Conservation (phyloP, 371 early-diverging fungal species). For the Lichtheimia ornata region DNA sequence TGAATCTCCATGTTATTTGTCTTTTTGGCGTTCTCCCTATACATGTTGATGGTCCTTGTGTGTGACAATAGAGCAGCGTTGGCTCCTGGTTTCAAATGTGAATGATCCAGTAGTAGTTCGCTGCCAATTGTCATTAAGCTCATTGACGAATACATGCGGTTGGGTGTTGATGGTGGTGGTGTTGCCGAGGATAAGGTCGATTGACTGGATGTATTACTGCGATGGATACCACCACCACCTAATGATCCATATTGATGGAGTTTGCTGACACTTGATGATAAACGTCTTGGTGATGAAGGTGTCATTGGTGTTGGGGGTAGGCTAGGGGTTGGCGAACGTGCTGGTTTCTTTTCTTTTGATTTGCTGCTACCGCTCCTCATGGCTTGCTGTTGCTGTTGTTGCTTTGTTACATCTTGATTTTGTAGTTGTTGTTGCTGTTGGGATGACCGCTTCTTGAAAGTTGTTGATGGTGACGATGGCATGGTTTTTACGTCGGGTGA, state of each 20-base stretch:
- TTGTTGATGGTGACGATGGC: neutral
- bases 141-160: constrained; percentile 11
- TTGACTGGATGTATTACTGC: constrained; percentile 8
- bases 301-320: neutral
- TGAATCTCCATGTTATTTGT: constrained; percentile 74
- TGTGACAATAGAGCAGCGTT: constrained; percentile 63
- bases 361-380: constrained; percentile 8
- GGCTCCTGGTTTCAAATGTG: constrained; percentile 61
- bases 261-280: neutral
- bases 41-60: constrained; percentile 72
- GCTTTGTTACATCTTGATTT: neutral
- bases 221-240: neutral
- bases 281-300: constrained; percentile 1
- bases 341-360: constrained; percentile 6
- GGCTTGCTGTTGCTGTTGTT: neutral
- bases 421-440: neutral
- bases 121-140: constrained; percentile 16
- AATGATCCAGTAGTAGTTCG: constrained; percentile 49
- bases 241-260: neutral
- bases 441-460: neutral
- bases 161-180: constrained; percentile 4
- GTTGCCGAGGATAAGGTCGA: constrained; percentile 7
- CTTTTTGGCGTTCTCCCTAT: constrained; percentile 77
- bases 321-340: neutral
- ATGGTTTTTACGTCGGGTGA: constrained; percentile 1